Conservation (phyloP, 352 stramenopile genomes). For the Elongisporangium anandrum region DNA sequence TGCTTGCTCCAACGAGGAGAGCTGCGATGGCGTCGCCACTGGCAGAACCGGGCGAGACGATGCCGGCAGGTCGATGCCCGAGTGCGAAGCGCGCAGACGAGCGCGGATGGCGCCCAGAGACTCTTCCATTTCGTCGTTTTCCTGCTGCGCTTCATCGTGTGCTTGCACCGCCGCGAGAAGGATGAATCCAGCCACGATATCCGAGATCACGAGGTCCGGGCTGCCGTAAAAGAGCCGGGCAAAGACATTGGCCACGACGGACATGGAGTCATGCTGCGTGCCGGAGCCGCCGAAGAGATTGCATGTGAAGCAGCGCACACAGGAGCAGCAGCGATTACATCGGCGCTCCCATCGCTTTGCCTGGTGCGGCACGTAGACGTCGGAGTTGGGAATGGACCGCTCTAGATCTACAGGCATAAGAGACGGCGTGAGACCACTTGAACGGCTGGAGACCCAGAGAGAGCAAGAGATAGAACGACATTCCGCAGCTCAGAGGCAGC, state of each 20-base stretch:
- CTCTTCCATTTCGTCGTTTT: constrained; percentile 16
- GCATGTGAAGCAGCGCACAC: constrained; percentile 82
- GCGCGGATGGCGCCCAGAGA: constrained; percentile 50
- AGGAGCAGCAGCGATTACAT: constrained; percentile 73
- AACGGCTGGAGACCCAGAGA: not conserved
- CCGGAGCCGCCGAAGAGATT: constrained; percentile 81
- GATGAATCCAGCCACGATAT: constrained; percentile 84
- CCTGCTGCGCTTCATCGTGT: constrained; percentile 54
- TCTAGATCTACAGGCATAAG: constrained; percentile 37
- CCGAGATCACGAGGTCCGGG: constrained; percentile 83
- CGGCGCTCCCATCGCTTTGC: constrained; percentile 66
- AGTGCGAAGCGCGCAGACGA: constrained; percentile 18
- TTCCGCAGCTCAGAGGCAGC: not conserved
- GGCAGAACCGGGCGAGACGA: not conserved
- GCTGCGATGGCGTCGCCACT: constrained; percentile 7
- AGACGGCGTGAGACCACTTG: not conserved
- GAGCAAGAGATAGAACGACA: not conserved
- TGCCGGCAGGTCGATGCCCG: not conserved
- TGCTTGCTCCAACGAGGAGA: constrained; percentile 17
- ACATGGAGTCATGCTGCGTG: constrained; percentile 87
- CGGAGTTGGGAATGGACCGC: constrained; percentile 56
- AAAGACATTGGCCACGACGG: constrained; percentile 80
- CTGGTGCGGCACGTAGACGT: constrained; percentile 81
- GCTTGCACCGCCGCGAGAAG: constrained; percentile 76
- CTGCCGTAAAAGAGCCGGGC: constrained; percentile 84